Percentiles rank a stretch among this genome's conserved stretches.
phyloP scores from a whole-genome alignment of 805 yeast species.

The Saturnispora silvae region DNA sequence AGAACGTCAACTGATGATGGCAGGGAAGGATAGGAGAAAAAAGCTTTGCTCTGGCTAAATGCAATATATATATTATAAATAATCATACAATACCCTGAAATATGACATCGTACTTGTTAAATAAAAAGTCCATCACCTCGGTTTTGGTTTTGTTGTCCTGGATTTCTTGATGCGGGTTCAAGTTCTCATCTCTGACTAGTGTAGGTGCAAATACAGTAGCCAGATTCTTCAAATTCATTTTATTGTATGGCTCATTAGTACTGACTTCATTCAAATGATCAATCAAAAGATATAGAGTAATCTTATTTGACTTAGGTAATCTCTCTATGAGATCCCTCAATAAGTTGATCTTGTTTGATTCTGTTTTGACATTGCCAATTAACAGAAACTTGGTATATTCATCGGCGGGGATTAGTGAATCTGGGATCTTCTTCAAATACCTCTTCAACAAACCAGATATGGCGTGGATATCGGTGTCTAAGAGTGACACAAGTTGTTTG shows the following conservation, averaged over 20 bases:
- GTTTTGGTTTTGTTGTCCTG: constrained; percentile 75
- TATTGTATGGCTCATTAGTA: constrained; percentile 41
- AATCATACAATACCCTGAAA: constrained; percentile 13
- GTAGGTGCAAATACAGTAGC: constrained; percentile 95
- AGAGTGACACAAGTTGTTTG: constrained; percentile 15
- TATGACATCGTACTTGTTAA: constrained; percentile 35
- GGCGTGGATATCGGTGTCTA: constrained; percentile 63
- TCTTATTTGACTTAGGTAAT: constrained; percentile 61
- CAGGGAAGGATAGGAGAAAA: too few species aligned
- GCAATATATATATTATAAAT: too few species aligned
- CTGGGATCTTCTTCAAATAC: constrained; percentile 73
- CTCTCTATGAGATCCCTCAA: constrained; percentile 35
- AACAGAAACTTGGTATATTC: constrained; percentile 57
- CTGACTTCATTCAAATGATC: constrained; percentile 58
- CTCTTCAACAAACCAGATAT: constrained; percentile 80
- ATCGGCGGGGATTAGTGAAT: constrained; percentile 68
- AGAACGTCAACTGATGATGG: constrained; percentile 39
- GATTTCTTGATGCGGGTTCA: constrained; percentile 71
- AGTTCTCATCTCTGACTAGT: constrained; percentile 52
- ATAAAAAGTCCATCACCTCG: constrained; percentile 63
- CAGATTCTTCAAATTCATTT: constrained; percentile 76
- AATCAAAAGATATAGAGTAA: constrained; percentile 44
- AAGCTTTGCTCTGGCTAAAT: too few species aligned
- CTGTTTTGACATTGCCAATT: constrained; percentile 31
- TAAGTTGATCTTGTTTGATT: constrained; percentile 28